phyloP scores from a whole-genome alignment of 225 moss, liverwort and hornwort species.

The Ulota crispa region DNA sequence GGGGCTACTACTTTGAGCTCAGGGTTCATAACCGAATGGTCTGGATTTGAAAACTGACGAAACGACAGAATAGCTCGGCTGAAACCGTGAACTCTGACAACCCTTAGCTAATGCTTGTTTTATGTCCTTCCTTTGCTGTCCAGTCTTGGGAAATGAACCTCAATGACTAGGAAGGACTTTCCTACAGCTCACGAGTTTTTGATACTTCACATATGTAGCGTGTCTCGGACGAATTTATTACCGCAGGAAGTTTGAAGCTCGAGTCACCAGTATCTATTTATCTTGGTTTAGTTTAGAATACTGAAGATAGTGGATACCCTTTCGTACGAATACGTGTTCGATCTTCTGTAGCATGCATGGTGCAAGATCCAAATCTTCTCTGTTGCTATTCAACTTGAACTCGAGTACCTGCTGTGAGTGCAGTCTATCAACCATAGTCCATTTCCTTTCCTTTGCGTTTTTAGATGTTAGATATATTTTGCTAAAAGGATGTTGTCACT shows the following conservation, averaged over 20 bases:
- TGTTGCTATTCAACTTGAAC: neutral
- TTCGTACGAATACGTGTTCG: neutral
- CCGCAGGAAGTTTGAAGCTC: slow-evolving; percentile 11
- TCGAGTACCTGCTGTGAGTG: neutral
- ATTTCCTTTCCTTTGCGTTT: neutral
- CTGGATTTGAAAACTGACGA: neutral
- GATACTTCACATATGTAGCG: neutral
- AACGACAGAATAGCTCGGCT: neutral
- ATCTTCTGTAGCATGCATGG: neutral
- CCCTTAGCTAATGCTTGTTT: neutral
- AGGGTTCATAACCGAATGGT: neutral
- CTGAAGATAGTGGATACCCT: neutral
- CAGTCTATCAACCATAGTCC: neutral
- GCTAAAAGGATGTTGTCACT: neutral
- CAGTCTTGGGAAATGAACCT: neutral
- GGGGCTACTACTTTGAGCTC: neutral
- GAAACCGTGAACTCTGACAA: neutral
- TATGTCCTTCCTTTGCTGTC: neutral
- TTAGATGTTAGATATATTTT: neutral
- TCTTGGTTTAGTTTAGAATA: neutral
- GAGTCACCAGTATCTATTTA: neutral
- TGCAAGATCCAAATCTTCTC: neutral
- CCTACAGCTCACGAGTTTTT: neutral
- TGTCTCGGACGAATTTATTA: neutral
- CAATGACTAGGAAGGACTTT: neutral